Conservation (phyloP, 257 asterid species). For the Capsicum pubescens region DNA sequence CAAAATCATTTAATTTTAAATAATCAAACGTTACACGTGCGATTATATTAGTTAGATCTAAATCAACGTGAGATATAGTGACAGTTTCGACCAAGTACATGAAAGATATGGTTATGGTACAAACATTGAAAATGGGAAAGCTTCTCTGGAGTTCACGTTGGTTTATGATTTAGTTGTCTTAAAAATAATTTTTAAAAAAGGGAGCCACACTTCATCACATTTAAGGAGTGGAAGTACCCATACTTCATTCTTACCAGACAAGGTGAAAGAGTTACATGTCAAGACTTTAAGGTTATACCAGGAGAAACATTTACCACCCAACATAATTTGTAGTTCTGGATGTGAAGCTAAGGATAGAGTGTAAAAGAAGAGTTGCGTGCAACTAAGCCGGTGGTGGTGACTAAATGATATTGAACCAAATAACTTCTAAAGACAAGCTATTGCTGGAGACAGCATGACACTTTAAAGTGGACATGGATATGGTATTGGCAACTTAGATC, state of each 20-base stretch:
- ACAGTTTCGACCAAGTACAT: neutral
- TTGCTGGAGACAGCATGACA: neutral
- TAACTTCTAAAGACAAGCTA: neutral
- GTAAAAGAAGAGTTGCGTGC: neutral
- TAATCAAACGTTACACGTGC: no score
- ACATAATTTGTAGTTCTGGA: neutral
- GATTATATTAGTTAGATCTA: neutral
- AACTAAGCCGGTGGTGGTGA: neutral
- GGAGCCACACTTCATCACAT: neutral
- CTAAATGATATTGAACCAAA: neutral
- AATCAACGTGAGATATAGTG: neutral
- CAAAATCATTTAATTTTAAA: no score
- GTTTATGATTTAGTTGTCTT: neutral
- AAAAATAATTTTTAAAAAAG: neutral
- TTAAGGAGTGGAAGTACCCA: neutral
- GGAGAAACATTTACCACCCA: neutral
- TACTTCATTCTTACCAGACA: neutral
- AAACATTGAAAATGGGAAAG: neutral
- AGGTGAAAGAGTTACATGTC: neutral
- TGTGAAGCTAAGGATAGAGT: neutral
- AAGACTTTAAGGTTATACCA: neutral
- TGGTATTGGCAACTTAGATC: neutral
- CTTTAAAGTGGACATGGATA: neutral
- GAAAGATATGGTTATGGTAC: constrained; percentile 4
- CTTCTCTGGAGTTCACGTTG: neutral